Percentiles rank a stretch among this genome's conserved stretches.
phyloP scores from a whole-genome alignment of 768 basidiomycete genomes.

The Sutorius australiensis region DNA sequence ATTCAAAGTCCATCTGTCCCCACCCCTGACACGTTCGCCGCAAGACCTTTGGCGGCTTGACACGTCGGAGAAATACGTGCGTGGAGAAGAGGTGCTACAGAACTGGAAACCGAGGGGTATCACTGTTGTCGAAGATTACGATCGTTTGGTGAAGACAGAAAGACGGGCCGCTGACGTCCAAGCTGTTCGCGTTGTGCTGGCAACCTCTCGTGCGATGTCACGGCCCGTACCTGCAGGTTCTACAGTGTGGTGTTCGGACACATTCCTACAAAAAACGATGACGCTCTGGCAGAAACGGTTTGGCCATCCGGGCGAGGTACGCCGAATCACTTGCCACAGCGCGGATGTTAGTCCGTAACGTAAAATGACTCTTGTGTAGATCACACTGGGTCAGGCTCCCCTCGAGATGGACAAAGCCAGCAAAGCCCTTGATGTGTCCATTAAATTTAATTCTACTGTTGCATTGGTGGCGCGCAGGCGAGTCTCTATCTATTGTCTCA shows the following conservation, averaged over 20 bases:
- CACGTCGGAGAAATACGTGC: slow-evolving; percentile 91
- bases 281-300: slow-evolving; percentile 82
- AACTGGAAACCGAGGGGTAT: slow-evolving; percentile 88
- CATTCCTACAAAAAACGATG: slow-evolving; percentile 62
- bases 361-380: slow-evolving; percentile 44
- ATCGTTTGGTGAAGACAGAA: slow-evolving; percentile 66
- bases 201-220: slow-evolving; percentile 43
- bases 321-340: slow-evolving; percentile 19
- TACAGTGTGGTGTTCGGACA: slow-evolving; percentile 60
- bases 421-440: slow-evolving; percentile 42
- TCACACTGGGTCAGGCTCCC: slow-evolving; percentile 72
- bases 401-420: slow-evolving; percentile 46
- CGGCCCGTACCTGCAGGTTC: slow-evolving; percentile 50
- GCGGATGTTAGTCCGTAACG: slow-evolving; percentile 11
- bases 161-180: slow-evolving; percentile 84
- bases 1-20: slow-evolving; percentile 76
- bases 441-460: slow-evolving; percentile 70
- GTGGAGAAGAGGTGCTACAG: slow-evolving; percentile 82
- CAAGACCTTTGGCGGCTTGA: slow-evolving; percentile 93
- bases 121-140: slow-evolving; percentile 84
- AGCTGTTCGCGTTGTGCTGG: slow-evolving; percentile 75
- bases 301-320: slow-evolving; percentile 71
- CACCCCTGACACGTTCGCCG: slow-evolving; percentile 80
- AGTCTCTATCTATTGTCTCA: slow-evolving; percentile 16
- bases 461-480: slow-evolving; percentile 74